Percentiles rank a stretch among this genome's conserved stretches.
These are phyloP conservation scores for Tuber umbilicatum DNA, from an alignment of 495 filamentous ascomycete genomes.

Conservation along the genomic window DNA sequence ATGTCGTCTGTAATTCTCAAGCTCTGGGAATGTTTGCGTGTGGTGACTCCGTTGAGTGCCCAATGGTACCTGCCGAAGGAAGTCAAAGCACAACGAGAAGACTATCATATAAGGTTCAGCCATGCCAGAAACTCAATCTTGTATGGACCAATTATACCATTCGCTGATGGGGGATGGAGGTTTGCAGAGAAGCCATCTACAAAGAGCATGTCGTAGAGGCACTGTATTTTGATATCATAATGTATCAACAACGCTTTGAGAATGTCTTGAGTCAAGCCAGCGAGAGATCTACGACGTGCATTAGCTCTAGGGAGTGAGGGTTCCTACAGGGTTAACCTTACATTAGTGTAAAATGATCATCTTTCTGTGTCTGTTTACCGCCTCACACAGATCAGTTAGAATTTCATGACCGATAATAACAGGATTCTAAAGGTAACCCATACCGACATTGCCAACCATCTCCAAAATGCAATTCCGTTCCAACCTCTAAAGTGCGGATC, in stretches of 20 bases:
- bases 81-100: slow-evolving; percentile 29
- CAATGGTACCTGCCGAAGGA: slow-evolving; percentile 24
- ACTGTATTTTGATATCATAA: slow-evolving; percentile 28
- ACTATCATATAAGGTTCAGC: slow-evolving; percentile 21
- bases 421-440: slow-evolving; percentile 7
- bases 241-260: slow-evolving; percentile 28
- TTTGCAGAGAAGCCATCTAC: slow-evolving; percentile 22
- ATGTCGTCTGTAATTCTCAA: slow-evolving; percentile 28
- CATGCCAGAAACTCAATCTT: neutral
- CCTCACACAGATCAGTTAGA: neutral
- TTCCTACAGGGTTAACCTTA: neutral
- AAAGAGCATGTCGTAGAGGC: slow-evolving; percentile 31
- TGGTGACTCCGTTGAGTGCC: slow-evolving; percentile 20
- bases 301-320: neutral
- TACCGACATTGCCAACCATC: slow-evolving; percentile 17
- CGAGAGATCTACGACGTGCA: slow-evolving; percentile 11
- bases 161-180: slow-evolving; percentile 24
- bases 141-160: slow-evolving; percentile 13
- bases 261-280: slow-evolving; percentile 16
- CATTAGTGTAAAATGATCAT: slow-evolving; percentile 26
- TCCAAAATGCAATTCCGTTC: slow-evolving; percentile 27
- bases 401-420: neutral
- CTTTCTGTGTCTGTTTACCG: neutral
- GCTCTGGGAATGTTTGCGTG: slow-evolving; percentile 23
- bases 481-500: slow-evolving; percentile 19